Base-by-base conservation (phyloP, 495 filamentous ascomycete genomes). In the Neurospora intermedia region DNA sequence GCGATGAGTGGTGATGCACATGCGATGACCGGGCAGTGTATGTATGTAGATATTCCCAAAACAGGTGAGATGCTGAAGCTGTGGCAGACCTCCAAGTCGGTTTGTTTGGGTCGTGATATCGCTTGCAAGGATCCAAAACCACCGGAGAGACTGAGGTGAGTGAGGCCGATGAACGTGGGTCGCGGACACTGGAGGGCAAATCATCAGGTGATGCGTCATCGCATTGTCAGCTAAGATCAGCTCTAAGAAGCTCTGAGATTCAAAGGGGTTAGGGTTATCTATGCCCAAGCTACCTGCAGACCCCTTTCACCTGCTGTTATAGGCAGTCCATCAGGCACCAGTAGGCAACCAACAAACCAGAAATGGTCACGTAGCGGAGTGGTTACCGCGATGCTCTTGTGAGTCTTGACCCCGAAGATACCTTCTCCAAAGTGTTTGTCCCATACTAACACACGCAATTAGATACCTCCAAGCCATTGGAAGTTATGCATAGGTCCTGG, bases 361-460 rank as follows among this genome's bases (percentile, higher is more conserved):
- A 66, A 66, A 66, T 66, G 54, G 54, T 66, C 54, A 66, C 54
- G 54, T 66, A 66, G 54, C 54, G 54, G 54, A 66, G 54, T 66
- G 54, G 54, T 66, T 66, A 66, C 54, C 54, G 54, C 54, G 54
- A 66, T 66, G 54, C 54, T 66, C 54, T 66, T 66, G 54, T 66
- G 27, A 66, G 54, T 66, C 69, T 20, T 43, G 38, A 70, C 69
- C 69, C 20, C 2, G 23, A 59, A 27, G 48, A 27, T 59, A 69
- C 69, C 27, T 70, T n/a, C 35, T n/a, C 27, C 27, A 45, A 71
- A 38, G 54, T 66, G 54, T 66, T 66, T 66, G 13, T 71, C 27
- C 23, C 70, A 71, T 71, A 71, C 43, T 71, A 43, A 48, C 48
- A 71, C 43, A 71, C 43, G 70, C 41, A 38, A 43, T 31, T 71